Conservation (phyloP, 208 protist genomes). For the Phytomonas serpens region DNA sequence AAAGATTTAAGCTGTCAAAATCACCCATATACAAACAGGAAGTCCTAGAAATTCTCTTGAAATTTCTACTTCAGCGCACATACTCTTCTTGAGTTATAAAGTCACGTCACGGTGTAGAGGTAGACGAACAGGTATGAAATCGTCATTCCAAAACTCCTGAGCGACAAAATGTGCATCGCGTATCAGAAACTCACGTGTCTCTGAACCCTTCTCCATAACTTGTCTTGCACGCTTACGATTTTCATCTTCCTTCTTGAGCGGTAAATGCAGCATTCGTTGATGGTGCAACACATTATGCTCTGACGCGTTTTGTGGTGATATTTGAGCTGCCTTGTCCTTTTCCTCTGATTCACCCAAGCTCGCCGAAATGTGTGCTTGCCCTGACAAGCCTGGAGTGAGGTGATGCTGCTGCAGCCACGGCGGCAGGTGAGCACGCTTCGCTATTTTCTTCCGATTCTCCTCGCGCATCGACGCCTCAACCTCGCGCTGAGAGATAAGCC, state of each 20-base stretch:
- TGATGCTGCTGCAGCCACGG: conserved; percentile 59
- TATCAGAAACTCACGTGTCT: not conserved
- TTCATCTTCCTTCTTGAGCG: not conserved
- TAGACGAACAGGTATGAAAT: not conserved
- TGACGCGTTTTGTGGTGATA: not conserved
- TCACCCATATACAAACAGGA: not conserved
- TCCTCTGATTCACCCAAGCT: not conserved
- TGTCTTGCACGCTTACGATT: not conserved
- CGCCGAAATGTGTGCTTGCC: not conserved
- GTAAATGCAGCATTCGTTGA: not conserved
- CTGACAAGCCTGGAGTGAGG: conserved; percentile 8
- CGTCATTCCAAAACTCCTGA: conserved; percentile 6
- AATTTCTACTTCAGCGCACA: not conserved
- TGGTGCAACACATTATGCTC: not conserved
- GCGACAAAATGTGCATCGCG: not conserved
- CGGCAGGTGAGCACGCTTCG: conserved; percentile 66
- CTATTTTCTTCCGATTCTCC: conserved; percentile 52
- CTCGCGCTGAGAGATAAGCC: conserved; percentile 35
- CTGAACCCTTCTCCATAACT: not conserved
- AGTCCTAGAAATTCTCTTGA: not conserved
- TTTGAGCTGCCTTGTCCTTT: not conserved
- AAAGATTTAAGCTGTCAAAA: not conserved
- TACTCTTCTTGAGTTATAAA: not conserved
- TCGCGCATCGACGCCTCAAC: conserved; percentile 29
- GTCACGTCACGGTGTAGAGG: not conserved